Evolutionary conservation across 257 asterid genomes (phyloP), one percentile per base, ranked within the genome.

Genomic region (Nicotiana knightiana): DNA sequence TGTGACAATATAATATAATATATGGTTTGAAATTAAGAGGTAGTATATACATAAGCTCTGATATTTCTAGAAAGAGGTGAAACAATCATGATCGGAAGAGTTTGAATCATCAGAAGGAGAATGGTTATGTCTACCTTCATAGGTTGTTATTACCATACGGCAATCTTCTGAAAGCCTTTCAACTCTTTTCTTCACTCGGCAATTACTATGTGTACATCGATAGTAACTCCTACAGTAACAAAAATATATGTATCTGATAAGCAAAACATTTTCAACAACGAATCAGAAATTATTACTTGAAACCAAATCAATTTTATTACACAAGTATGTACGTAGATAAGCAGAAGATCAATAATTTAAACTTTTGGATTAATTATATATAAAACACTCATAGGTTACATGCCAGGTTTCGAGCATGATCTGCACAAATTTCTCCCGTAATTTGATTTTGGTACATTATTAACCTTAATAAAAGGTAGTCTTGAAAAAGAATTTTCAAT

Each of bases 81-180:
- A 92, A 83, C 98, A 89, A 75, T 93, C 99, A 43, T 90, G 92
- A 30, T 95, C 97, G 13, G 95, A 86, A 28, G 99, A 91, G 88
- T 92, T 93, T 10, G 97, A 90, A 37, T 95, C 98, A 83, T 93
- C 97, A 78, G 89, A 93, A 8, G 99, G 99, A 76, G 97, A 81
- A 85, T 96, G 99, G 88, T 90, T 94, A 89, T 96, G 99, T 70
- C 99, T 83, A 62, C 99, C 99, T 93, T 96, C 99, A 57, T 96
- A 94, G 24, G 98, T 96, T n/a, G 99, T 96, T 55, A 96, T 96
- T 4, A 96, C 99, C 99, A 96, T 94, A 53, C 97, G 83, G 48
- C 96, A 90, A 84, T 96, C 99, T 80, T 94, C 98, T 1, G 98
- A 93, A 8, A 96, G 88, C 78, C 99, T 73, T 86, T 96, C 99